phyloP scores from a whole-genome alignment of 495 filamentous ascomycete genomes.

The Hyaloscypha hepaticicola region DNA sequence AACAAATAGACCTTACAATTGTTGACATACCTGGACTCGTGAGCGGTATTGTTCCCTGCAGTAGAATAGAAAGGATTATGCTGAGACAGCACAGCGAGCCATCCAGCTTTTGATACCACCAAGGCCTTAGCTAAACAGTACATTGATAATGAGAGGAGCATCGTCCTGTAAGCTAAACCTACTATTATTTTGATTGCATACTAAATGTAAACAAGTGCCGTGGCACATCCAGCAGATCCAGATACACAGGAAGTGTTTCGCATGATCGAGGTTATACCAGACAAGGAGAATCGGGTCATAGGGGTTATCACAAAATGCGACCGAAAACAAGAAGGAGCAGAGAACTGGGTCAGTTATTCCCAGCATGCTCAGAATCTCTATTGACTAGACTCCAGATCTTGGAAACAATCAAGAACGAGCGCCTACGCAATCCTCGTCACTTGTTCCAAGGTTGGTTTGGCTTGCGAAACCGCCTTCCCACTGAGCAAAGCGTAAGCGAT shows the following conservation, averaged over 20 bases:
- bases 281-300: conserved; percentile 48
- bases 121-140: conserved; percentile 51
- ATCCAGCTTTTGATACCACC: conserved; percentile 45
- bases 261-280: conserved; percentile 49
- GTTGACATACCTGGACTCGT: conserved; percentile 66
- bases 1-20: conserved; percentile 56
- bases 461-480: conserved; percentile 3
- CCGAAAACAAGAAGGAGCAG: conserved; percentile 47
- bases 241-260: conserved; percentile 57
- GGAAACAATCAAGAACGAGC: conserved; percentile 1
- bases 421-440: not conserved
- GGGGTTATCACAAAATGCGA: conserved; percentile 62
- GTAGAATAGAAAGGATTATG: not conserved
- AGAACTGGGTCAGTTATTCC: conserved; percentile 28
- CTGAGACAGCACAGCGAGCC: conserved; percentile 38
- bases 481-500: not conserved
- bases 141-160: conserved; percentile 42
- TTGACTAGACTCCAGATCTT: not conserved
- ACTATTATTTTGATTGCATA: not conserved
- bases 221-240: conserved; percentile 56
- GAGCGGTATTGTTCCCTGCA: conserved; percentile 28
- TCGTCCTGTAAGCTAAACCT: not conserved
- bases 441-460: conserved; percentile 3
- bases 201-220: not conserved
- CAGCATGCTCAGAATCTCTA: not conserved